Percentiles rank a stretch among this genome's conserved stretches.
Evolutionary conservation across 1,284 basidiomycete species (phyloP).

Genomic region (Cystobasidium sp.): DNA sequence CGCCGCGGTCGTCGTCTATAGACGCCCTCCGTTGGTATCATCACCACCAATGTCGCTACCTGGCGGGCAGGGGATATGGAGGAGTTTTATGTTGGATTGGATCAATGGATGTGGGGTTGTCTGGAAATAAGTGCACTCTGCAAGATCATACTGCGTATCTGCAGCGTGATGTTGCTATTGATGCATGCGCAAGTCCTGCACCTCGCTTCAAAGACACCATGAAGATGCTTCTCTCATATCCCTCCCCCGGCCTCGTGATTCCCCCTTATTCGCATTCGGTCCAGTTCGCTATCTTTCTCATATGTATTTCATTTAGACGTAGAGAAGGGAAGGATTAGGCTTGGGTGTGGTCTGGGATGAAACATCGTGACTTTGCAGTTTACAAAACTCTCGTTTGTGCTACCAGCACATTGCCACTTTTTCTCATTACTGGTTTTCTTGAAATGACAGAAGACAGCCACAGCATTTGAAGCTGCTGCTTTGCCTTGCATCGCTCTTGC

Average conservation of each 20-base stretch:
- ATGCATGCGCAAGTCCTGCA: too few species aligned
- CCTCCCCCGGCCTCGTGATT: slow-evolving; percentile 35
- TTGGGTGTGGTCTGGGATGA: slow-evolving; percentile 18
- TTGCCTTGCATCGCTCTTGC: background rate
- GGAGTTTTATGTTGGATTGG: background rate
- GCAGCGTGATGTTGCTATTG: too few species aligned
- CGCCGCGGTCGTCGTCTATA: slow-evolving; percentile 46
- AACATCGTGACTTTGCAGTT: slow-evolving; percentile 35
- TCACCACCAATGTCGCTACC: slow-evolving; percentile 34
- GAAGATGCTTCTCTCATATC: background rate
- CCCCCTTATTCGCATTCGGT: slow-evolving; percentile 4
- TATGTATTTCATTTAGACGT: slow-evolving; percentile 1
- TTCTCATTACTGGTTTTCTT: too few species aligned
- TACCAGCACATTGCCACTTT: background rate
- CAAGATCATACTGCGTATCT: too few species aligned
- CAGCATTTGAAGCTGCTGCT: background rate
- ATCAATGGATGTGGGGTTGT: background rate
- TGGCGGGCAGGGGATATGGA: slow-evolving; percentile 37
- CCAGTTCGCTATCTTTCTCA: background rate
- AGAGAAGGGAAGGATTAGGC: slow-evolving; percentile 13
- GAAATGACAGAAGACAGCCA: too few species aligned
- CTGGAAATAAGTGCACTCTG: background rate
- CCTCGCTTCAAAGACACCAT: background rate
- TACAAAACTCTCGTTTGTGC: slow-evolving; percentile 1
- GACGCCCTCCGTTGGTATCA: slow-evolving; percentile 14